Percentiles rank a stretch among this genome's conserved stretches.
Conservation (phyloP, 2,329 filamentous ascomycete species). For the Curvularia spicifera region DNA sequence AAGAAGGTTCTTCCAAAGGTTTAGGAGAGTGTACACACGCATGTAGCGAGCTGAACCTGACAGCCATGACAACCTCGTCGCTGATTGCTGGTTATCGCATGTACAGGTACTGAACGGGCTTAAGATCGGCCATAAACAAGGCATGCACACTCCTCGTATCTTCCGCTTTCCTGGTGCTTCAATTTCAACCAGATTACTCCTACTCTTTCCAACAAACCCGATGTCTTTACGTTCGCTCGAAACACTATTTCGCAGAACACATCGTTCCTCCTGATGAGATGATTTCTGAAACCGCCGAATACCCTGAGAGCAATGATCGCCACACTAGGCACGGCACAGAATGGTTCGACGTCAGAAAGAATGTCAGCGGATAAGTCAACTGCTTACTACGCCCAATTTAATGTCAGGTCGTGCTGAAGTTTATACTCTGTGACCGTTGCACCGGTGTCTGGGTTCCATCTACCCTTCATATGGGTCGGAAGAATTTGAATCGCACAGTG, state of each 20-base stretch:
- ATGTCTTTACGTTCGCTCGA: not conserved
- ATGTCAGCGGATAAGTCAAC: not conserved
- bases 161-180: not conserved
- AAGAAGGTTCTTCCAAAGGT: slow-evolving; percentile 55
- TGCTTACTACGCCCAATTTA: not conserved
- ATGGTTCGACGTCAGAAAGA: not conserved
- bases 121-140: not conserved
- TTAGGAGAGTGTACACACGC: not conserved
- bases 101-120: too few species aligned
- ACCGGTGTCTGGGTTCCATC: not conserved
- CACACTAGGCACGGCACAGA: not conserved
- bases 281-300: not conserved
- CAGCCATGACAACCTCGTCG: not conserved
- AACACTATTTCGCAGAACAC: not conserved
- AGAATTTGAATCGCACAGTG: not conserved
- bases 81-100: not conserved
- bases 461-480: not conserved
- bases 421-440: not conserved
- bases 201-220: not conserved
- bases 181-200: not conserved
- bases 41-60: not conserved
- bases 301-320: not conserved
- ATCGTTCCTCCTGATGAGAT: not conserved
- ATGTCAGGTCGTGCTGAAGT: not conserved
- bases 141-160: not conserved